A percentile compares a stretch with the other conserved stretches of the same genome.
phyloP scores from a whole-genome alignment of 1,139 yeast species.

The Lodderomyces orthopsilosis region DNA sequence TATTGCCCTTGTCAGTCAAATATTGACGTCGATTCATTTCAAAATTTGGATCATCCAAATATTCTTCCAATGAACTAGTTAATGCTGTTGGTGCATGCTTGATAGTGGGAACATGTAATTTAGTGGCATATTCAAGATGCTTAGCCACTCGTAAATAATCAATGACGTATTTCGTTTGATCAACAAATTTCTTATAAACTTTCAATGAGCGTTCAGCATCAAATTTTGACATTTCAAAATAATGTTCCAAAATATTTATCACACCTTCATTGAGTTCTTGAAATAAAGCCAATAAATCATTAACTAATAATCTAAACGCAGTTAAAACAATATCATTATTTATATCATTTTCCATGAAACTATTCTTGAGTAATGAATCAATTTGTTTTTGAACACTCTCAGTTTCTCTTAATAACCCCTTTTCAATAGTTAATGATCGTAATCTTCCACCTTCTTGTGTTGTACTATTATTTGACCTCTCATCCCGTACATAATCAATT shows the following conservation, averaged over 20 bases:
- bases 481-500: slow-evolving; percentile 78
- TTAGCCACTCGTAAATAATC: slow-evolving; percentile 86
- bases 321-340: slow-evolving; percentile 81
- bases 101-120: slow-evolving; percentile 89
- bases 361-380: slow-evolving; percentile 69
- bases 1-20: slow-evolving; percentile 52
- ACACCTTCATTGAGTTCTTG: slow-evolving; percentile 94
- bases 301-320: slow-evolving; percentile 81
- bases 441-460: slow-evolving; percentile 61
- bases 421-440: slow-evolving; percentile 64
- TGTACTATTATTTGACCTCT: slow-evolving; percentile 45
- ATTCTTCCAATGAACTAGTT: slow-evolving; percentile 83
- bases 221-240: slow-evolving; percentile 81
- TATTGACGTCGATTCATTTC: slow-evolving; percentile 78
- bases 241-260: slow-evolving; percentile 86
- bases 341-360: slow-evolving; percentile 69
- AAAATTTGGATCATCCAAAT: slow-evolving; percentile 81
- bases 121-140: slow-evolving; percentile 81
- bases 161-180: slow-evolving; percentile 83
- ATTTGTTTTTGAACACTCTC: slow-evolving; percentile 85
- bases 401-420: slow-evolving; percentile 78
- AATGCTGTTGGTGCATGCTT: slow-evolving; percentile 96
- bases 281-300: slow-evolving; percentile 79
- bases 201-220: slow-evolving; percentile 88
- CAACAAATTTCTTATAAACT: slow-evolving; percentile 81